Evolutionary conservation across 208 protist species (phyloP), one percentile per base, ranked within the genome.

Genomic region (Acanthamoeba lenticulata): DNA sequence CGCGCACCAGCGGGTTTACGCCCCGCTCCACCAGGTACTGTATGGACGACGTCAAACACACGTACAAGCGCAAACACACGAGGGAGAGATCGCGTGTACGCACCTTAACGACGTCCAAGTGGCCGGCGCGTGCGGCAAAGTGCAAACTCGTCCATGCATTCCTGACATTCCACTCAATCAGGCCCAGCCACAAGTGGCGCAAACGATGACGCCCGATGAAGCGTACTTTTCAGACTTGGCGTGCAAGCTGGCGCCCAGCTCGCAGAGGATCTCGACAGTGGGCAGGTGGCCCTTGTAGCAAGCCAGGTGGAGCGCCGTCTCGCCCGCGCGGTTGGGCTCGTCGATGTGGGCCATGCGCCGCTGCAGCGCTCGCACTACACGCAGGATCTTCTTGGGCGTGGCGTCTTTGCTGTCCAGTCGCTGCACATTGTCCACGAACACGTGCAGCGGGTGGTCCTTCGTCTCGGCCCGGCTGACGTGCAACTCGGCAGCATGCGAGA

Each of bases 31-130:
- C n/a, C 65, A 77, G 38, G 3, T 40, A 42, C 65, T 77, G 65
- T 27, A 55, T 24, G 49, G n/a, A n/a, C n/a, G n/a, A n/a, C n/a
- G 21, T 11, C 52, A 60, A 21, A 60, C 52, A 60, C 52, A n/a
- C n/a, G n/a, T n/a, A n/a, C n/a, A n/a, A n/a, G n/a, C n/a, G n/a
- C n/a, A n/a, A n/a, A n/a, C n/a, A n/a, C n/a, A n/a, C n/a, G n/a
- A n/a, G n/a, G n/a, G n/a, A n/a, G n/a, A n/a, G n/a, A n/a, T n/a
- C n/a, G n/a, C n/a, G n/a, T n/a, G n/a, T n/a, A n/a, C 11, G 24
- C 21, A 77, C 65, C 65, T 86, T 86, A 1, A 86, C 77, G 19
- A 86, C 77, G 9, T 86, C 40, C 38, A 86, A 55, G n/a, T 86
- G 77, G 9, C 77, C 77, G 27, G 45, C 45, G 27, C 77, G 77